Base-by-base conservation (phyloP, 306 rosid genomes). In the Lupinus albus region DNA sequence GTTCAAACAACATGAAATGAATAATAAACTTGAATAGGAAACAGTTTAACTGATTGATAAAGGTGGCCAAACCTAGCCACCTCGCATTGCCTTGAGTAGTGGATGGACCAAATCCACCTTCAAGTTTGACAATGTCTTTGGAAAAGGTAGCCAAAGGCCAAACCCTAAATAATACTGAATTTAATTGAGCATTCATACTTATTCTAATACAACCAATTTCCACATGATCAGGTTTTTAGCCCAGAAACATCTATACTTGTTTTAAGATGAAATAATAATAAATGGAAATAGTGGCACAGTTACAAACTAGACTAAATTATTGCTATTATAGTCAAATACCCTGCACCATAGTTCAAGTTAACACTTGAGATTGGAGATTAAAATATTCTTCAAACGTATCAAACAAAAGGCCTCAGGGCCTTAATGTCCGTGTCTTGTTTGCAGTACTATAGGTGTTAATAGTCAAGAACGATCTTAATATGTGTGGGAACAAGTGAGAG, bases 221-320 rank as follows among this genome's bases (percentile, higher is more conserved):
- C 11, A 66, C 41, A 38, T 47, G 51, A 66, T 18, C 50, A 63
- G 35, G 41, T 4, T 25, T 25, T 25, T 25, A 25, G 30, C 30
- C 30, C 4, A 25, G 30, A 45, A 48, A 35, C 17, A 12, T 17
- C n/a, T 36, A 11, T 39, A 10, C 51, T 17, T 73, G 72, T 54
- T 53, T 39, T 60, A 36, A 73, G 47, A 52, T 42, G 64, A 54
- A 42, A 55, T 30, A 51, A 32, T 48, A 52, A 18, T 50, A 16
- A 16, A 17, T 17, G 21, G 11, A 8, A 61, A 11, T 1, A 14
- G 55, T 35, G 44, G 16, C 51, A 59, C 8, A 18, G 21, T 64
- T 13, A 46, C 15, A 38, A 49, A 57, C 16, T 7, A 17, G 51
- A 8, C 48, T 48, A 41, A 4, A 25, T 25, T 25, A 25, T 25